Evolutionary conservation across 73 alveolate genomes (phyloP).

Genomic region (Paramecium biaurelia): DNA sequence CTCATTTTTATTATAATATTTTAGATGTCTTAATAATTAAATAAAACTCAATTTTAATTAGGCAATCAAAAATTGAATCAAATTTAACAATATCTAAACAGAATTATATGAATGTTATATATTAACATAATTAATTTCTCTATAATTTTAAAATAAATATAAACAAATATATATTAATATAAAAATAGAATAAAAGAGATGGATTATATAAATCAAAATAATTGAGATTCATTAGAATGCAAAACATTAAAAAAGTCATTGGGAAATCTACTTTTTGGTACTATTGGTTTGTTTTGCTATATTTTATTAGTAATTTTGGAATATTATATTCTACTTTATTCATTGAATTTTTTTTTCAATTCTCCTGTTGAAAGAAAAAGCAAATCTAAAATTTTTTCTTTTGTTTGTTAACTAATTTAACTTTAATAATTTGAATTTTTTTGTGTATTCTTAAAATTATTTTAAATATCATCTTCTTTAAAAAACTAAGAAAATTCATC

Average conservation of each 20-base stretch:
- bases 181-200: not conserved
- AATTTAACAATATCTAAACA: no score
- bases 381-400: constrained; percentile 34
- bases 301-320: not conserved
- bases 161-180: not conserved
- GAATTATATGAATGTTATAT: no score
- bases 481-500: constrained; percentile 2
- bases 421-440: not conserved
- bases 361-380: constrained; percentile 35
- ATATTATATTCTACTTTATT: not conserved
- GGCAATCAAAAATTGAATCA: not conserved
- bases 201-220: not conserved
- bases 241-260: constrained; percentile 38
- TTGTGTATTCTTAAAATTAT: not conserved
- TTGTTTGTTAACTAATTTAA: not conserved
- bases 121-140: not conserved
- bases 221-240: constrained; percentile 6
- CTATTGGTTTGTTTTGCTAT: not conserved
- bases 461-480: not conserved
- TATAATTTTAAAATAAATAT: not conserved
- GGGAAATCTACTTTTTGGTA: constrained; percentile 33
- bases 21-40: not conserved
- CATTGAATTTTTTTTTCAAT: constrained; percentile 34
- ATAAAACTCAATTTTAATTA: not conserved
- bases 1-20: not conserved